Base-by-base conservation (phyloP, 306 rosid species). In the Cercis canadensis region DNA sequence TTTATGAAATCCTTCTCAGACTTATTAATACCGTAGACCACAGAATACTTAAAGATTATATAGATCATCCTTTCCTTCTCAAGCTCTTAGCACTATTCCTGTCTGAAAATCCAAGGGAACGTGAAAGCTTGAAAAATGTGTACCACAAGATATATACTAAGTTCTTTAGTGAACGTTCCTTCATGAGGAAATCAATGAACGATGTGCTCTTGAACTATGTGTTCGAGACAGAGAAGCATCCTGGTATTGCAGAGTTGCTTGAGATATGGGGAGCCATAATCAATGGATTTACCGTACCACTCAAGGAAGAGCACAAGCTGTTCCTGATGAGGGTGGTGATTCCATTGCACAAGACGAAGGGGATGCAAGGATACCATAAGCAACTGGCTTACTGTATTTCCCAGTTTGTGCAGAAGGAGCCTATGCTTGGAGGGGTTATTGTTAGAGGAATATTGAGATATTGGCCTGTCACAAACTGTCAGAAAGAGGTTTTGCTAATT, bases 201-300 rank as follows among this genome's bases (percentile, higher is more conserved):
- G 85, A 81, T 64, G 92, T 83, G 72, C 64, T 87, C 11, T 46
- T 90, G 84, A 85, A 84, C 72, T 86, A 85, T 61, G 82, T 83
- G 44, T 85, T 85, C 24, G 97, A 87, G 74, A 75, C 78, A 29
- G 96, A 88, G 54, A 83, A 75, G 79, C 92, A 85, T 57, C 63
- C 83, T 39, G 98, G 97, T 8, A 77, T 93, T 24, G 91, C 78
- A 1, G 96, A 93, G 36, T 78, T 93, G 88, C 94, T 93, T 60
- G 96, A 93, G 94, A 84, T 93, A 82, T 87, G 94, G 94, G 98
- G 96, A 60, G 87, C 89, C 70, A 87, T 93, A 46, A 86, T 89
- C 31, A 87, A 89, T 59, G 98, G 98, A 0, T 90, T 94, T 62
- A 75, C 92, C 2, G 89, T 94, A 71, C 98, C 96, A 2, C 75